phyloP scores from a whole-genome alignment of 176 grass and related monocot genomes.

The Carex pumila region DNA sequence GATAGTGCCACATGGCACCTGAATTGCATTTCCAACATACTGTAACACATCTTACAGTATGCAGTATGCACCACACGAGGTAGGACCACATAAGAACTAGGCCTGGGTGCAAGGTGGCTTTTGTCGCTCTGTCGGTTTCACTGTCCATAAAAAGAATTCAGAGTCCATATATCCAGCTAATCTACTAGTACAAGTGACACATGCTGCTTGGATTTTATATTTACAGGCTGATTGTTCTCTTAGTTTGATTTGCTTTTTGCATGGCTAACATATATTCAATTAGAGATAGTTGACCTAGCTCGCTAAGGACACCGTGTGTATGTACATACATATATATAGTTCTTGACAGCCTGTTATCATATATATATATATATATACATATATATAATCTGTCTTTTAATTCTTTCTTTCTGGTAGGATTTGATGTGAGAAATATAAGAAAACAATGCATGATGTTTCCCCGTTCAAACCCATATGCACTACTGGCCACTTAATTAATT shows the following conservation, averaged over 20 bases:
- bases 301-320: background rate
- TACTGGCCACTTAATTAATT: background rate
- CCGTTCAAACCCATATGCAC: background rate
- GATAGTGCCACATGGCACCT: background rate
- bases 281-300: background rate
- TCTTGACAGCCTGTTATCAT: background rate
- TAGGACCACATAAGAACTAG: constrained; percentile 1
- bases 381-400: background rate
- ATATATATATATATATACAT: background rate
- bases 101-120: constrained; percentile 5
- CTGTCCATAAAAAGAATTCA: constrained; percentile 13
- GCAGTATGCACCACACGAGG: background rate
- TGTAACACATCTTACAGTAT: background rate
- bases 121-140: constrained; percentile 19
- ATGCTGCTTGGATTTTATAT: background rate
- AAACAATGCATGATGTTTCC: background rate
- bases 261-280: background rate
- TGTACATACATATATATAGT: background rate
- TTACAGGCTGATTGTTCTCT: constrained; percentile 1
- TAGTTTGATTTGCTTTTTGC: background rate
- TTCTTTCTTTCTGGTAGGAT: background rate
- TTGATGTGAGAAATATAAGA: background rate
- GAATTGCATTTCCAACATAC: background rate
- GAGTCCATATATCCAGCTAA: constrained; percentile 3
- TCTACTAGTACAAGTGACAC: constrained; percentile 10